Conservation (phyloP, 208 protist genomes). For the Acanthamoeba lugdunensis region DNA sequence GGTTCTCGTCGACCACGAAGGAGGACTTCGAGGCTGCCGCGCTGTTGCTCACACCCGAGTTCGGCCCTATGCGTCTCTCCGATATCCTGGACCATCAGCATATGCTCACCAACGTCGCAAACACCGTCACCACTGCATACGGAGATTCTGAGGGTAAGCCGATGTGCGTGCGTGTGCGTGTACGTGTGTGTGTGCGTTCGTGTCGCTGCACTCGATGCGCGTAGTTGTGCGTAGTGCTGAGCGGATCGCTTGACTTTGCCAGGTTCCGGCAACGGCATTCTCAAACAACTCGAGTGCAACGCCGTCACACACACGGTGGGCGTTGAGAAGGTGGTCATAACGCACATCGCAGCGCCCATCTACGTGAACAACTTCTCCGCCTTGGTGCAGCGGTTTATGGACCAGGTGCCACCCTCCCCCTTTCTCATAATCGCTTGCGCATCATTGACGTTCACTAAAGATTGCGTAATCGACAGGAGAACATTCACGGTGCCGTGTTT, state of each 20-base stretch:
- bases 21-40: conserved; percentile 50
- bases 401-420: neutral
- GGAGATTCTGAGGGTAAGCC: neutral
- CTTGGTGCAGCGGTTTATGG: conserved; percentile 63
- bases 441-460: no score
- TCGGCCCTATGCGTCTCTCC: conserved; percentile 56
- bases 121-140: conserved; percentile 1
- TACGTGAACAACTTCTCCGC: conserved; percentile 68
- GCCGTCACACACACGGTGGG: neutral
- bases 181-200: neutral
- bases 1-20: conserved; percentile 40
- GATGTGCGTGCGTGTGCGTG: neutral
- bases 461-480: neutral
- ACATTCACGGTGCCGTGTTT: conserved; percentile 57
- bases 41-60: neutral
- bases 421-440: neutral
- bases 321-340: conserved; percentile 55
- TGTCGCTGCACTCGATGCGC: neutral
- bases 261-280: neutral
- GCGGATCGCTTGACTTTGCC: neutral
- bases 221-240: neutral
- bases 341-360: neutral
- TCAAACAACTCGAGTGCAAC: conserved; percentile 63
- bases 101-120: conserved; percentile 24
- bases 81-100: conserved; percentile 63